Evolutionary conservation across 2,329 filamentous ascomycete species (phyloP).

Genomic region (Rhinocladiella similis): DNA sequence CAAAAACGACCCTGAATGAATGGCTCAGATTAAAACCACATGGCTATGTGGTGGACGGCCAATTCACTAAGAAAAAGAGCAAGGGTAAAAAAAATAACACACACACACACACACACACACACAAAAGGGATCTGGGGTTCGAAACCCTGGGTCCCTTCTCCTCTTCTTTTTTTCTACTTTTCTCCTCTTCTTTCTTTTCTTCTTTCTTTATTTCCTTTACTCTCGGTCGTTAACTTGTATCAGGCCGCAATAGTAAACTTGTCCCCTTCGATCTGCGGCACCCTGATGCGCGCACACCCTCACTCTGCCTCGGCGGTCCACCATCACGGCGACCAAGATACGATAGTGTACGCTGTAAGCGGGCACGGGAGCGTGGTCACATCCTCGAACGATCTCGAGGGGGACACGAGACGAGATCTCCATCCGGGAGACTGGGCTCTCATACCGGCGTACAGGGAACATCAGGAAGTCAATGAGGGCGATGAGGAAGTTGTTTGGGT

Average conservation of each 20-base stretch:
- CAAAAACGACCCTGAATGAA: no score
- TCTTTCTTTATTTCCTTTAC: no score
- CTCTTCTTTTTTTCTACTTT: no score
- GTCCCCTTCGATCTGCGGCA: slow-evolving; percentile 65
- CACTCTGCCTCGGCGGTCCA: slow-evolving; percentile 63
- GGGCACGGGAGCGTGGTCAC: slow-evolving; percentile 61
- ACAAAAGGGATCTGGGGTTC: no score
- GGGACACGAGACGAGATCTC: slow-evolving; percentile 59
- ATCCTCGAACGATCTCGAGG: slow-evolving; percentile 39
- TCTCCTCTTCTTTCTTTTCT: no score
- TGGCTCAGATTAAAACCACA: no score
- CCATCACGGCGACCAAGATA: slow-evolving; percentile 70
- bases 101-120: no score
- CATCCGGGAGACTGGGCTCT: slow-evolving; percentile 67
- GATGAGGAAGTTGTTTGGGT: slow-evolving; percentile 64
- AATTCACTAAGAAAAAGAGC: no score
- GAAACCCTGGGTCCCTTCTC: no score
- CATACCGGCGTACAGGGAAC: slow-evolving; percentile 68
- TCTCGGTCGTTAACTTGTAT: no score
- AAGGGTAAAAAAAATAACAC: no score
- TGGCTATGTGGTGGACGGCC: no score
- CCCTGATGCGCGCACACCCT: slow-evolving; percentile 65
- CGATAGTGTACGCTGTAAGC: slow-evolving; percentile 64
- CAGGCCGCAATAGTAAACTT: slow-evolving; percentile 62
- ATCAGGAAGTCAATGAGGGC: slow-evolving; percentile 68